phyloP scores from a whole-genome alignment of 345 rosid species.

The Populus alba region DNA sequence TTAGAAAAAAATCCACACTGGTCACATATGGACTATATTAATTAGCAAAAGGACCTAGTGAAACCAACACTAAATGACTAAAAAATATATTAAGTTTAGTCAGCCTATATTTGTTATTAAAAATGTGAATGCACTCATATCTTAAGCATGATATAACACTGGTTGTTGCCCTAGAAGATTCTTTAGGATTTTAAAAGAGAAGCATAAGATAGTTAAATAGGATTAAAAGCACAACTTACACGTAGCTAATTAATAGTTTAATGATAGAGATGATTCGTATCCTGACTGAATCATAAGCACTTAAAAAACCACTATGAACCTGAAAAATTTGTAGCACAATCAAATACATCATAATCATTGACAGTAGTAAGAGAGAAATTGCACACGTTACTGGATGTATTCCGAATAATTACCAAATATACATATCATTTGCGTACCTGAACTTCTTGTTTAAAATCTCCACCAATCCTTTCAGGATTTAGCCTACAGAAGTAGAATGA shows the following conservation, averaged over 20 bases:
- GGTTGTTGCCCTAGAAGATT: not conserved
- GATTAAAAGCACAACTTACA: slow-evolving; percentile 43
- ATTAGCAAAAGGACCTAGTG: not conserved
- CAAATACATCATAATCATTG: not conserved
- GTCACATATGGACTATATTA: not conserved
- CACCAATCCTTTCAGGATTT: slow-evolving; percentile 93
- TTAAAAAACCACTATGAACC: slow-evolving; percentile 92
- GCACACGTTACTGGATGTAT: slow-evolving; percentile 1
- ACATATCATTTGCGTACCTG: slow-evolving; percentile 46
- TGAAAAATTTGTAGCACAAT: slow-evolving; percentile 31
- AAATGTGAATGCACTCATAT: not conserved
- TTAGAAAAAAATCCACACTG: not conserved
- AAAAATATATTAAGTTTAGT: not conserved
- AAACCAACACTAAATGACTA: not conserved
- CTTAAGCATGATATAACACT: not conserved
- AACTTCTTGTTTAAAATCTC: slow-evolving; percentile 90
- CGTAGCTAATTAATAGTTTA: slow-evolving; percentile 58
- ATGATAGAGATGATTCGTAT: slow-evolving; percentile 72
- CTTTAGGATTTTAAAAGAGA: not conserved
- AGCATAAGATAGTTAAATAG: not conserved
- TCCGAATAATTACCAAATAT: not conserved
- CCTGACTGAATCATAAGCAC: slow-evolving; percentile 88
- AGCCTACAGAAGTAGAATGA: slow-evolving; percentile 38
- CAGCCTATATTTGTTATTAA: not conserved
- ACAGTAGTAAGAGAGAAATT: not conserved